These are phyloP conservation scores for Colletotrichum orchidophilum DNA, from an alignment of 2,329 filamentous ascomycete genomes.

Conservation along the genomic window DNA sequence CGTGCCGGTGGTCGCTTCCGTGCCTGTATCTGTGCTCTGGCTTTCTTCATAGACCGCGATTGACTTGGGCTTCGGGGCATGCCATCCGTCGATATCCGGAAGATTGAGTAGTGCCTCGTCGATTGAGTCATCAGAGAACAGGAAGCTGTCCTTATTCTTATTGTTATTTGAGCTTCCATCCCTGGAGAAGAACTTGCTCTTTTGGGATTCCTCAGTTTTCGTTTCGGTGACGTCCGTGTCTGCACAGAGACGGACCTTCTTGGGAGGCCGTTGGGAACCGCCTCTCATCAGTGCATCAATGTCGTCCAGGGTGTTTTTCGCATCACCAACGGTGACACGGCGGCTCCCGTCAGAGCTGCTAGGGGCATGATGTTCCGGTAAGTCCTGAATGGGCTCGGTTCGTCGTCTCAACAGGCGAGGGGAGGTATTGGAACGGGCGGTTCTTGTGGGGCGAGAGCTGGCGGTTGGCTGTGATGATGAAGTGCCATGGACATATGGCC, in stretches of 20 bases:
- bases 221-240: slow-evolving; percentile 45
- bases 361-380: slow-evolving; percentile 43
- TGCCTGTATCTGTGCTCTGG: slow-evolving; percentile 40
- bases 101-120: slow-evolving; percentile 62
- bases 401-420: slow-evolving; percentile 57
- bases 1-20: slow-evolving; percentile 13
- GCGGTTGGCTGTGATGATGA: slow-evolving; percentile 35
- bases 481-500: slow-evolving; percentile 61
- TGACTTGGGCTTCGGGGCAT: slow-evolving; percentile 47
- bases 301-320: slow-evolving; percentile 23
- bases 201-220: slow-evolving; percentile 48
- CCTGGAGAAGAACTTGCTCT: slow-evolving; percentile 64
- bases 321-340: slow-evolving; percentile 7
- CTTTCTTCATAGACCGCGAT: slow-evolving; percentile 55
- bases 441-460: slow-evolving; percentile 32
- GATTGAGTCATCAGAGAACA: slow-evolving; percentile 67
- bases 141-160: slow-evolving; percentile 50
- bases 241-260: slow-evolving; percentile 66
- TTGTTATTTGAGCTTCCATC: slow-evolving; percentile 39
- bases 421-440: slow-evolving; percentile 42
- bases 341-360: slow-evolving; percentile 8
- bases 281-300: slow-evolving; percentile 31
- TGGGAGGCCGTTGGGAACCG: slow-evolving; percentile 53
- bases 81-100: slow-evolving; percentile 63
- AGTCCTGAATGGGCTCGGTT: slow-evolving; percentile 60